Conservation (phyloP, 108 stramenopile species). For the Asterionellopsis glacialis region DNA sequence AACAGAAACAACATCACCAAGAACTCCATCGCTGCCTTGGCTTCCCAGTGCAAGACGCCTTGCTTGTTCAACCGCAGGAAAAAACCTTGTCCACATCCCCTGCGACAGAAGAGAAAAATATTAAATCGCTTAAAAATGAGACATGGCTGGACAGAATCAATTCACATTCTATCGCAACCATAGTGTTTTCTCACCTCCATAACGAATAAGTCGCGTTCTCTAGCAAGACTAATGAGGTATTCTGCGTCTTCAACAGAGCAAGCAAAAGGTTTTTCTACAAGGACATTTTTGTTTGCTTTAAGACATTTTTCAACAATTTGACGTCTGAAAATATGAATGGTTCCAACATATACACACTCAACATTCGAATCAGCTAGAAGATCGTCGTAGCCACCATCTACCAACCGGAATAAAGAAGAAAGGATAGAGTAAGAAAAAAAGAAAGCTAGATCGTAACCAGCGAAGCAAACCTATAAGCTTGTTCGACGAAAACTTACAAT, state of each 20-base stretch:
- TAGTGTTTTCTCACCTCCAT: slow-evolving; percentile 40
- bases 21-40: slow-evolving; percentile 10
- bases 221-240: slow-evolving; percentile 58
- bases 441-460: no score
- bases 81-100: slow-evolving; percentile 90
- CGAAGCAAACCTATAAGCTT: neutral
- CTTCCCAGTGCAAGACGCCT: slow-evolving; percentile 33
- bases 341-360: slow-evolving; percentile 59
- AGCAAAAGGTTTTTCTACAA: slow-evolving; percentile 79
- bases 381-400: slow-evolving; percentile 52
- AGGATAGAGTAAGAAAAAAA: no score
- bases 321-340: slow-evolving; percentile 52
- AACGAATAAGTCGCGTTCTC: slow-evolving; percentile 59
- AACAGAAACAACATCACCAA: slow-evolving; percentile 56
- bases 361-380: slow-evolving; percentile 55
- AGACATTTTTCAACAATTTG: slow-evolving; percentile 45
- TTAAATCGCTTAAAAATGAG: no score
- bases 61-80: slow-evolving; percentile 81
- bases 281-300: slow-evolving; percentile 57
- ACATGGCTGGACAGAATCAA: neutral
- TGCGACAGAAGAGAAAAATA: neutral
- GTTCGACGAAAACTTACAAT: slow-evolving; percentile 1
- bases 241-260: slow-evolving; percentile 57
- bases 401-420: no score
- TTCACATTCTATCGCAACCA: no score